Evolutionary conservation across 345 rosid genomes (phyloP).

Genomic region (Gossypium stocksii): DNA sequence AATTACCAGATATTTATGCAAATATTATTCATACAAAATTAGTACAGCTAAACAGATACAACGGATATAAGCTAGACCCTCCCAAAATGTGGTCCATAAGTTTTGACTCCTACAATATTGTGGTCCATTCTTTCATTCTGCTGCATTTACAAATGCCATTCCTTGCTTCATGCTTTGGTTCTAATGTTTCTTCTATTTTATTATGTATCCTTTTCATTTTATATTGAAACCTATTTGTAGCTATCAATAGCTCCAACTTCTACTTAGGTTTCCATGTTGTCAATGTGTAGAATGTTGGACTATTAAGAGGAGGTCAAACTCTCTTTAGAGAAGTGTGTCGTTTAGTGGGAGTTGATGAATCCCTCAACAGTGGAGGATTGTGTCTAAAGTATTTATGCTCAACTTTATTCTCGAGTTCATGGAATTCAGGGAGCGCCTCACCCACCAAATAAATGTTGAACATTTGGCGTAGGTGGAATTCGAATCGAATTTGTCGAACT

Average conservation of each 20-base stretch:
- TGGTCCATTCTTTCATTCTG: constrained; percentile 13
- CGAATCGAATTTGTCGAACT: neutral
- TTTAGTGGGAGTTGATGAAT: too few species aligned
- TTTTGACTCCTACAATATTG: neutral
- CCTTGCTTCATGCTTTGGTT: neutral
- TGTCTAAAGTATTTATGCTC: too few species aligned
- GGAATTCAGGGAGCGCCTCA: too few species aligned
- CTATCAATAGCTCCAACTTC: neutral
- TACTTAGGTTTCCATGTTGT: neutral
- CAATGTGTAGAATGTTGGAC: neutral
- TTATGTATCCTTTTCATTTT: neutral
- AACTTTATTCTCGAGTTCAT: too few species aligned
- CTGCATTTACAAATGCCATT: neutral
- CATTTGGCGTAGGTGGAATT: neutral
- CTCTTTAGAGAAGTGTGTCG: too few species aligned
- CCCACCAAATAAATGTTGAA: too few species aligned
- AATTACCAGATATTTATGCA: neutral
- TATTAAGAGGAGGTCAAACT: too few species aligned
- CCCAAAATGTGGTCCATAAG: constrained; percentile 13
- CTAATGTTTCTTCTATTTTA: neutral
- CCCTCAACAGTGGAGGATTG: too few species aligned
- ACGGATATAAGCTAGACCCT: neutral
- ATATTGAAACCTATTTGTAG: neutral
- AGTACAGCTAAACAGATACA: constrained; percentile 5
- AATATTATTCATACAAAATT: neutral